Evolutionary conservation across 441 rosid genomes (phyloP), one percentile per base, ranked within the genome.

Genomic region (Erysimum pusillum): DNA sequence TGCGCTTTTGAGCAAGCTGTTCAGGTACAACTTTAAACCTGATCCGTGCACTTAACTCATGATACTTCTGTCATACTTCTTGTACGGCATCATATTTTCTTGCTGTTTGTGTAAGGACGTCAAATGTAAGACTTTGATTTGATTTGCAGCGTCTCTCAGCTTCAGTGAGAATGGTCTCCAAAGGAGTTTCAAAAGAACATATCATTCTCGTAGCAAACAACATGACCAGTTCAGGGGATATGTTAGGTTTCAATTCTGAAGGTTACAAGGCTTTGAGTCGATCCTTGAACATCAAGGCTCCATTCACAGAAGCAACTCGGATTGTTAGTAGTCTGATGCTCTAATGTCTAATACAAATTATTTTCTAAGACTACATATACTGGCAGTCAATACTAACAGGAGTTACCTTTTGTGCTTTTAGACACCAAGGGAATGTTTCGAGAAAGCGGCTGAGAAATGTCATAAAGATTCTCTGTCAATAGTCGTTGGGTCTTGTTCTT

Each of bases 231-330:
- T 76, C 90, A 68, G 99, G 99, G 52, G 85, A 84, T 76, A 81
- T 96, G 87, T 82, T 93, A 76, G 99, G 99, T 53, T 96, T 96
- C 82, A 90, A 90, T 61, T 67, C 94, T 82, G 94, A 91, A 67
- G 98, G 99, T 62, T 91, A 87, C 75, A 93, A 92, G 81, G 85
- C 97, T 31, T 49, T 93, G 64, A 82, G 89, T 45, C 89, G 83
- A 35, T 85, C 98, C 17, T 77, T 93, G 76, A 88, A 91, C 78
- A 76, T 96, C 73, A 93, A 93, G 85, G 96, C 89, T 44, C 99
- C 99, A 59, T 96, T 96, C 82, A 91, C 96, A 2, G 99, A 96
- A 83, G 99, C 99, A 76, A 96, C 98, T 12, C 84, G 88, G 34
- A 89, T 83, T 82, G 99, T 96, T 75, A 76, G 98, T 88, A 46